Evolutionary conservation across 2,329 filamentous ascomycete species (phyloP), one percentile per base, ranked within the genome.

Genomic region (Diplodia corticola): DNA sequence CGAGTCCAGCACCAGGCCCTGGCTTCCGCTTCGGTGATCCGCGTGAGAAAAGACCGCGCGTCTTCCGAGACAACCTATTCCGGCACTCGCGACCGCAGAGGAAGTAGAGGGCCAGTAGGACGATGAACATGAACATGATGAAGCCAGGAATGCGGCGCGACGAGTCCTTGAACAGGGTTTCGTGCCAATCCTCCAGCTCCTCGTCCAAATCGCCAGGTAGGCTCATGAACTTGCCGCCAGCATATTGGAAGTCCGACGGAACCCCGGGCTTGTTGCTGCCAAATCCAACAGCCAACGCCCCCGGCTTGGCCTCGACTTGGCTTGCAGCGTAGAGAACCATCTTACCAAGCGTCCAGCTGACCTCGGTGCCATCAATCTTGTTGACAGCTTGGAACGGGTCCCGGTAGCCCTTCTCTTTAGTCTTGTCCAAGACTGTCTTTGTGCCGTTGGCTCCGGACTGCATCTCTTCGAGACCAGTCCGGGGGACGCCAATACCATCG

Each of bases 301-400:
- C 80, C 20, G 84, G 30, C 15, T 61, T 57, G 4, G 59, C 5
- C 4, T 63, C 57, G 5, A 99, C 84, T 76, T 97, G 92, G 3
- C 92, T 95, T 0, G 94, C 89, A 4, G 95, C 95, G 72, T 98
- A 98, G 4, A 99, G 85, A 6, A 99, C 87, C 85, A 98, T 97
- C 75, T 97, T 97, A 1, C 95, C 95, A 5, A 99, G 81, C 0
- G 95, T 98, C 95, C 95, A 99, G 81, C 92, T 96, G 20, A 99
- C 90, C 81, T 99, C 96, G 6, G 93, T 89, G 20, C 89, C 91
- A 71, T 93, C 88, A 70, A 99, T 93, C 77, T 95, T 95, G 78
- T 99, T 89, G 33, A 98, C 91, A 0, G 95, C 92, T 75, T 94
- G 91, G 80, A 99, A 99, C 0, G 94, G 87, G 71, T 95, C 89